Evolutionary conservation across 495 filamentous ascomycete genomes (phyloP), one percentile per base, ranked within the genome.

Genomic region (Penicillium manginii): DNA sequence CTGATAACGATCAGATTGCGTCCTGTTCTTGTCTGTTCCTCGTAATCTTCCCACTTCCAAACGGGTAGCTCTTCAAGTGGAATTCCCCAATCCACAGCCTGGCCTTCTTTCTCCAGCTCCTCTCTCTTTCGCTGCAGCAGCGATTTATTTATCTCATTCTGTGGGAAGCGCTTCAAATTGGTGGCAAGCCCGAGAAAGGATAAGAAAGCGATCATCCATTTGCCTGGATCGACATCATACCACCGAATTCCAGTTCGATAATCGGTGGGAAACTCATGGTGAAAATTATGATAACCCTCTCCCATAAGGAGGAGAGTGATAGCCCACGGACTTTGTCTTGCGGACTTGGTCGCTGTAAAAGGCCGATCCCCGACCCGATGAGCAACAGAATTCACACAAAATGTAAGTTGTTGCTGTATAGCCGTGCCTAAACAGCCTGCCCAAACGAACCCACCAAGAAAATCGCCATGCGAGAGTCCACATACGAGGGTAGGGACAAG

Each of bases 281-380:
- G 93, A 85, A 96, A 98, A 78, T 96, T 96, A 82, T 97, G 92
- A 78, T 97, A 97, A 49, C 93, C 92, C 73, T 98, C 93, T 43
- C 93, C 93, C 26, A 31, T 26, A 9, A 43, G 17, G 40, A 43
- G n/a, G 17, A 43, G 40, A 9, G 40, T 43, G 17, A 43, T 92
- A 37, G 93, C 96, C 71, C 96, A 85, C 66, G 93, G 83, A 73
- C 96, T 91, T 68, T 98, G 91, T 61, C 93, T 87, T 58, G 93
- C 92, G 50, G 90, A 93, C 83, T 98, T 97, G 73, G 90, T 89
- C 83, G 94, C 91, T 60, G 96, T 91, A 72, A 96, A 98, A 47
- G 93, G 93, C 77, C 97, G 93, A 69, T 96, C 91, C 52, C 93
- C 93, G 64, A 96, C 86, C 92, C 92, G 97, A 78, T 98, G 93